Evolutionary conservation across 345 rosid species (phyloP).

Genomic region (Gossypium mustelinum): DNA sequence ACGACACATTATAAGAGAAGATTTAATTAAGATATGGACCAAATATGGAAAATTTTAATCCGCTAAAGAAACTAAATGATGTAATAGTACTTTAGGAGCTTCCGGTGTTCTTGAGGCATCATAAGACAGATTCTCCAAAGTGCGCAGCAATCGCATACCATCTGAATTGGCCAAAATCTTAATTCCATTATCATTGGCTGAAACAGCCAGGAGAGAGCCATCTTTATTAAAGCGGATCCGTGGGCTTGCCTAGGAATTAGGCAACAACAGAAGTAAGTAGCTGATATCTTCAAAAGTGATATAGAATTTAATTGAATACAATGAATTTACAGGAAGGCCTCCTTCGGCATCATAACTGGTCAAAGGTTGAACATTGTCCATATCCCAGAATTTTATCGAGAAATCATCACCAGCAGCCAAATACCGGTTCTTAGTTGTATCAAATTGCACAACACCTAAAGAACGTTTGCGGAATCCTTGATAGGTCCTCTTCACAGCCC

Average conservation of each 20-base stretch:
- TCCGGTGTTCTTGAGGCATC: slow-evolving; percentile 52
- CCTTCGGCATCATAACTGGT: slow-evolving; percentile 78
- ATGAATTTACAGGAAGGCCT: slow-evolving; percentile 57
- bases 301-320: slow-evolving; percentile 1
- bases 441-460: slow-evolving; percentile 80
- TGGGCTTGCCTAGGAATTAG: slow-evolving; percentile 59
- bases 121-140: slow-evolving; percentile 57
- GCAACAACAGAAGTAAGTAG: slow-evolving; percentile 27
- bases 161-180: slow-evolving; percentile 76
- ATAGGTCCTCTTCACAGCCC: slow-evolving; percentile 74
- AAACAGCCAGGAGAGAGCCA: slow-evolving; percentile 85
- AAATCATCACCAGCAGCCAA: slow-evolving; percentile 92
- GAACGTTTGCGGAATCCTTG: slow-evolving; percentile 82
- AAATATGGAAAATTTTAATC: not conserved
- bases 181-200: slow-evolving; percentile 73
- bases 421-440: slow-evolving; percentile 74
- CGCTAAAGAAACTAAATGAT: slow-evolving; percentile 15
- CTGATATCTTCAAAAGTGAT: slow-evolving; percentile 1
- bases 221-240: slow-evolving; percentile 84
- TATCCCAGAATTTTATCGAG: slow-evolving; percentile 86
- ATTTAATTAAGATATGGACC: not conserved
- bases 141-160: slow-evolving; percentile 59
- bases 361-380: slow-evolving; percentile 76
- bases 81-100: slow-evolving; percentile 33
- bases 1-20: slow-evolving; percentile 2